phyloP scores from a whole-genome alignment of 345 rosid species.

The Dovyalis caffra region DNA sequence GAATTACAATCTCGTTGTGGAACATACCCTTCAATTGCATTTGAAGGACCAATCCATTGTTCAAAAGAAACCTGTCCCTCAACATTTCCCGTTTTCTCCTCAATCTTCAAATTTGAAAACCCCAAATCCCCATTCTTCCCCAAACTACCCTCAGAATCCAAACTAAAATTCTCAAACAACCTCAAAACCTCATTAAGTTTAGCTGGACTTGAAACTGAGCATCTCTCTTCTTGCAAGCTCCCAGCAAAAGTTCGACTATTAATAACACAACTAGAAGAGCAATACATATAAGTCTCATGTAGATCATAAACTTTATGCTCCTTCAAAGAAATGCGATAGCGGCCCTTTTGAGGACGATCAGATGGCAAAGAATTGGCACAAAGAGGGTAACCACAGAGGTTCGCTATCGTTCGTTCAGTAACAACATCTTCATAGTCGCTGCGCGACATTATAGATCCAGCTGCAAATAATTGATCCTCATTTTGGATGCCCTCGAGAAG shows the following conservation, averaged over 20 bases:
- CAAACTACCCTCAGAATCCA: slow-evolving; percentile 18
- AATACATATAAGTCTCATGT: slow-evolving; percentile 56
- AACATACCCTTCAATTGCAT: slow-evolving; percentile 89
- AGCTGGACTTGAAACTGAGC: slow-evolving; percentile 35
- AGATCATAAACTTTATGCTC: slow-evolving; percentile 72
- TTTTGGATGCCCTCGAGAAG: slow-evolving; percentile 59
- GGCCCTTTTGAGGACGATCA: slow-evolving; percentile 53
- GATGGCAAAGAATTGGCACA: slow-evolving; percentile 47
- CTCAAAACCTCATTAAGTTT: slow-evolving; percentile 49
- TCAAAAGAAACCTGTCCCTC: slow-evolving; percentile 39
- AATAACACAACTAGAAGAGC: slow-evolving; percentile 61
- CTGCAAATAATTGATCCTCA: slow-evolving; percentile 59
- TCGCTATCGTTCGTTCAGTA: slow-evolving; percentile 56
- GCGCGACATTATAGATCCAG: slow-evolving; percentile 57
- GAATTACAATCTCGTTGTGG: slow-evolving; percentile 39
- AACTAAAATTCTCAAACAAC: slow-evolving; percentile 38
- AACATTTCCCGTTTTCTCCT: slow-evolving; percentile 44
- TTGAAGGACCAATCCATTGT: slow-evolving; percentile 63
- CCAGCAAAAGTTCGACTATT: slow-evolving; percentile 50
- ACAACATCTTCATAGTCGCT: slow-evolving; percentile 74
- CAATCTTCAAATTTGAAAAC: slow-evolving; percentile 49
- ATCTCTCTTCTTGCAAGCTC: slow-evolving; percentile 56
- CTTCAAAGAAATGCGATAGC: slow-evolving; percentile 61
- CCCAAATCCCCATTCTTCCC: slow-evolving; percentile 44
- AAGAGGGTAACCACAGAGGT: slow-evolving; percentile 74